Evolutionary conservation across 2,329 filamentous ascomycete species (phyloP), one percentile per base, ranked within the genome.

Genomic region (Coniochaeta prunicola): DNA sequence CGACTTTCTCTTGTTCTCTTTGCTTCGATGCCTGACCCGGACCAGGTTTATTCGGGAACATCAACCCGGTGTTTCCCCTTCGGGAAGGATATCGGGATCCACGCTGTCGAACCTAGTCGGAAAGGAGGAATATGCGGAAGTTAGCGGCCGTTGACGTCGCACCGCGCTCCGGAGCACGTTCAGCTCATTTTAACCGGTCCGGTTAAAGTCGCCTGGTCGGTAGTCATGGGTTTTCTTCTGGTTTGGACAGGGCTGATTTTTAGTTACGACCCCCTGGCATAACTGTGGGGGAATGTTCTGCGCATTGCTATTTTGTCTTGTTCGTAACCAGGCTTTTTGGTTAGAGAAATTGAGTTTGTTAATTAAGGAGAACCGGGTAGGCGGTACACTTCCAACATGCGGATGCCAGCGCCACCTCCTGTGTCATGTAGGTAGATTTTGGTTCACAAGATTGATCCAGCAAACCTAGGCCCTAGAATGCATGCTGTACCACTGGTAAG

Each of bases 311-410:
- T 12, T n/a, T n/a, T n/a, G n/a, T n/a, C n/a, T n/a, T n/a, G n/a
- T n/a, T 21, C 19, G 30, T 55, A 36, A 50, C 45, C 53, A 24
- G 53, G 53, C 15, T 34, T 55, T 28, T 55, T 19, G 24, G 19
- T 4, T 5, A 34, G 30, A 8, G 33, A 33, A 36, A 36, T 36
- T 21, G 53, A 13, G 12, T 13, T n/a, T 21, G 10, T 13, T 55
- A 17, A 55, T 55, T 55, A 36, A 55, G 28, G 53, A 28, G 53
- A 34, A 55, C 53, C 53, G 53, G 53, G 53, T 55, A 33, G 53
- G 30, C 30, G 53, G 53, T 33, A 55, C 30, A 31, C 30, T 7
- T 36, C 30, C n/a, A 21, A 55, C 13, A 34, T 54, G 33, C 17
- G n/a, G 3, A 13, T 55, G 8, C 5, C 8, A 33, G n/a, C 19